Conservation (phyloP, 495 filamentous ascomycete genomes). For the Letharia columbiana region DNA sequence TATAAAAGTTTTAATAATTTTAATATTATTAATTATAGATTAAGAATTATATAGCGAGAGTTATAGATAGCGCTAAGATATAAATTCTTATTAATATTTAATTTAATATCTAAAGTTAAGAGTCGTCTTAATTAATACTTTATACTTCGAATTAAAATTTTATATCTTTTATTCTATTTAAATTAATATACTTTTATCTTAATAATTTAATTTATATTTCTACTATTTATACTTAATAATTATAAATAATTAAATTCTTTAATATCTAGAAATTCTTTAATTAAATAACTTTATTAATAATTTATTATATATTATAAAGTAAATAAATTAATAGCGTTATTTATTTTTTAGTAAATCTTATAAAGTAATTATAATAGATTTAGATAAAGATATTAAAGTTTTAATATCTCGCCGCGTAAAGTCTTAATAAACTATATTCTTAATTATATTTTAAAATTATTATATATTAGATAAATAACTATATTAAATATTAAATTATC, state of each 20-base stretch:
- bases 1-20: neutral
- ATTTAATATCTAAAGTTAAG: no score
- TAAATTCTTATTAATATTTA: no score
- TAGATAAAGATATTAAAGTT: constrained; percentile 7
- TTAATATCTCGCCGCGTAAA: neutral
- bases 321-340: constrained; percentile 6
- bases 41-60: no score
- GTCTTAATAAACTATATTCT: constrained; percentile 1
- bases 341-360: constrained; percentile 5
- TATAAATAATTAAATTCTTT: constrained; percentile 13
- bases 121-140: neutral
- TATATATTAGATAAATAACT: neutral
- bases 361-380: constrained; percentile 7
- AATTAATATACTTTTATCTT: neutral
- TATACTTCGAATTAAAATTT: neutral
- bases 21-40: constrained; percentile 3
- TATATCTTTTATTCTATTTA: neutral
- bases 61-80: no score
- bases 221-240: neutral
- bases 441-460: neutral
- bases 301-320: neutral
- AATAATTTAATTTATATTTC: neutral
- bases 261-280: constrained; percentile 4
- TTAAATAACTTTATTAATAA: neutral
- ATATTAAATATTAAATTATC: neutral